Evolutionary conservation across 2,329 filamentous ascomycete genomes (phyloP), one percentile per base, ranked within the genome.

Genomic region (Graphilbum ipis-grandicollis): DNA sequence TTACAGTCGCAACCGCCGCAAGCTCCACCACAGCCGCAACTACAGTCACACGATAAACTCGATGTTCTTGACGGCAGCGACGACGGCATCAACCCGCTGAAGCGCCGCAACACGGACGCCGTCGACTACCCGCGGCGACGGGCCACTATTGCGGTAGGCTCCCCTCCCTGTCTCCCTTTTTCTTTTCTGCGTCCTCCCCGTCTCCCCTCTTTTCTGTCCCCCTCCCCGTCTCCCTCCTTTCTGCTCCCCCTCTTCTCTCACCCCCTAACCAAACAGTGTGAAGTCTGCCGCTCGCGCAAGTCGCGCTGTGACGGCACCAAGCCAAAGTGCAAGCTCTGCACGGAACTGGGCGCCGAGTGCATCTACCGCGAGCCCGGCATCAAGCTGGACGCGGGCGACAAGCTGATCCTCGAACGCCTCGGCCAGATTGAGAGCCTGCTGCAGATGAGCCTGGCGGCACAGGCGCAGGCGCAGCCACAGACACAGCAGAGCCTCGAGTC

Each of bases 371-470:
- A 90, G 52, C 82, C 82, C 7, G 81, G 81, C 3, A 82, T 88
- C 61, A 90, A 90, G 57, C 69, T 90, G 9, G 82, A 90, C 52
- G 80, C 81, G 26, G 82, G 82, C 45, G 82, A 88, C 60, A 88
- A 86, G 58, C 63, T 90, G 39, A 90, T 90, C 42, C 60, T 90
- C 28, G 82, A 88, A 52, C 76, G 79, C 39, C 63, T 90, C 26
- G 73, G 68, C 47, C 74, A 79, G 37, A 86, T 90, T 48, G 82
- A 90, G 54, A 78, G 66, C 35, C 60, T 90, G 32, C 63, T 90
- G n/a, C 79, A 86, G 52, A 74, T 76, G 44, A 79, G 63, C 45
- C 59, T 84, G 45, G 60, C 67, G 17, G 59, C 67, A 17, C 59
- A 56, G 31, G 56, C 59, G 31, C 57, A 63, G 32, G 36, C 53